phyloP scores from a whole-genome alignment of 345 rosid genomes.

The Corchorus olitorius region DNA sequence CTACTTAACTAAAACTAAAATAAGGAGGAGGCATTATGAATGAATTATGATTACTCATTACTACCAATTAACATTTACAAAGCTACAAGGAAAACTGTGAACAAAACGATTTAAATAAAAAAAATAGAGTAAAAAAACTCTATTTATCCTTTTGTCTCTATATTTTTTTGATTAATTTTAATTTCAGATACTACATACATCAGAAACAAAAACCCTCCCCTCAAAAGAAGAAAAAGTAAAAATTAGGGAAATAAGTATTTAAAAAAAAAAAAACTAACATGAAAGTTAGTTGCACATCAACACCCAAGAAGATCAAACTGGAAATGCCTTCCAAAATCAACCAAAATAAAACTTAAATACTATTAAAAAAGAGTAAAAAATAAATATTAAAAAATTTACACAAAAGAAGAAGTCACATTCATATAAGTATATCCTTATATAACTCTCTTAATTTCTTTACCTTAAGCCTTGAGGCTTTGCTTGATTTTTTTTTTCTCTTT shows the following conservation, averaged over 20 bases:
- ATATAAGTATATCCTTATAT: constrained; percentile 16
- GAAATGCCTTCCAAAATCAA: constrained; percentile 16
- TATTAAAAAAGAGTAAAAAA: constrained; percentile 14
- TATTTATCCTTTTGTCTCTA: not conserved
- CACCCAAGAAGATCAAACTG: constrained; percentile 29
- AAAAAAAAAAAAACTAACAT: constrained; percentile 5
- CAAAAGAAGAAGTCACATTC: constrained; percentile 33
- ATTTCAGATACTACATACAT: constrained; percentile 20
- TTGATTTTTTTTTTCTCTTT: constrained; percentile 2
- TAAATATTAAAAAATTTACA: constrained; percentile 39
- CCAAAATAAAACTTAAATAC: constrained; percentile 15
- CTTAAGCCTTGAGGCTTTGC: constrained; percentile 3
- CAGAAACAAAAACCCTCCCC: not conserved
- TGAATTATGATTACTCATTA: too few relatives aligned
- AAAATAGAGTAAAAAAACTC: not conserved
- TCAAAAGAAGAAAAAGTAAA: not conserved
- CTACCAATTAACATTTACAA: not conserved
- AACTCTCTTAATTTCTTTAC: constrained; percentile 27
- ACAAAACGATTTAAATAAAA: not conserved
- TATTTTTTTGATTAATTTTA: constrained; percentile 26
- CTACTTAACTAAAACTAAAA: not conserved
- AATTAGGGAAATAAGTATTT: not conserved
- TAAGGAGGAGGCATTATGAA: too few relatives aligned
- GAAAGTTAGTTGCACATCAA: constrained; percentile 27
- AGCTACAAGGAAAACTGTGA: not conserved